These are phyloP conservation scores for Nitzschia sp. DNA, from an alignment of 108 stramenopile species.

Conservation along the genomic window DNA sequence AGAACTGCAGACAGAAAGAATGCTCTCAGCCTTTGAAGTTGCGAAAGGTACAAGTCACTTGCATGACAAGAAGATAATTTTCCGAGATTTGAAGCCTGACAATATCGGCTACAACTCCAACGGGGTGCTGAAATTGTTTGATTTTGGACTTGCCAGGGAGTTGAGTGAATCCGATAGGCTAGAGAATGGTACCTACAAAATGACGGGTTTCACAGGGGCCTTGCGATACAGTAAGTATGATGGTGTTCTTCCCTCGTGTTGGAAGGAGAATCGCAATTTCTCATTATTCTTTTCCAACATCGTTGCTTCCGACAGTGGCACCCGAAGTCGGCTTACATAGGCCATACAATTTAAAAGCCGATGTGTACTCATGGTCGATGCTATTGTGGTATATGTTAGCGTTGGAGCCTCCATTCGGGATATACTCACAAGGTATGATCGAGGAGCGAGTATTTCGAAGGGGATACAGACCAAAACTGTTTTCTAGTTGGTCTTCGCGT, in stretches of 20 bases:
- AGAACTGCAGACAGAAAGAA: slow-evolving; percentile 31
- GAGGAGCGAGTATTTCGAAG: slow-evolving; percentile 53
- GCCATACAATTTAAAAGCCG: slow-evolving; percentile 67
- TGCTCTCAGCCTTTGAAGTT: slow-evolving; percentile 47
- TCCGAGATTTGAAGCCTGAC: slow-evolving; percentile 63
- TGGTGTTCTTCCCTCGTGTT: neutral
- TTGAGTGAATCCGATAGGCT: slow-evolving; percentile 33
- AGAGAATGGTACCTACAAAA: slow-evolving; percentile 48
- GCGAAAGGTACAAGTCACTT: slow-evolving; percentile 43
- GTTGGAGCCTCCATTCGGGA: slow-evolving; percentile 69
- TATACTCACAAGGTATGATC: slow-evolving; percentile 44
- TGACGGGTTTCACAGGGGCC: slow-evolving; percentile 68
- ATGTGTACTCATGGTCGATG: slow-evolving; percentile 76
- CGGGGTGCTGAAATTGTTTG: slow-evolving; percentile 47
- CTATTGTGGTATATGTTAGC: slow-evolving; percentile 71
- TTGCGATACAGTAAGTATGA: slow-evolving; percentile 34
- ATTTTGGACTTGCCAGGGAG: slow-evolving; percentile 75
- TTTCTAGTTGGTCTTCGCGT: slow-evolving; percentile 61
- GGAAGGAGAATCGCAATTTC: neutral
- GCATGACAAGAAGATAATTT: slow-evolving; percentile 42
- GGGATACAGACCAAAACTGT: slow-evolving; percentile 53
- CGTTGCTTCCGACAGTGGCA: slow-evolving; percentile 51
- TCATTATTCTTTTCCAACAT: neutral
- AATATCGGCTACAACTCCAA: slow-evolving; percentile 48
- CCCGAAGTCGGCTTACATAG: slow-evolving; percentile 65